These are phyloP conservation scores for Sclerotinia subarctica DNA, from an alignment of 2,329 filamentous ascomycete genomes.

Conservation along the genomic window DNA sequence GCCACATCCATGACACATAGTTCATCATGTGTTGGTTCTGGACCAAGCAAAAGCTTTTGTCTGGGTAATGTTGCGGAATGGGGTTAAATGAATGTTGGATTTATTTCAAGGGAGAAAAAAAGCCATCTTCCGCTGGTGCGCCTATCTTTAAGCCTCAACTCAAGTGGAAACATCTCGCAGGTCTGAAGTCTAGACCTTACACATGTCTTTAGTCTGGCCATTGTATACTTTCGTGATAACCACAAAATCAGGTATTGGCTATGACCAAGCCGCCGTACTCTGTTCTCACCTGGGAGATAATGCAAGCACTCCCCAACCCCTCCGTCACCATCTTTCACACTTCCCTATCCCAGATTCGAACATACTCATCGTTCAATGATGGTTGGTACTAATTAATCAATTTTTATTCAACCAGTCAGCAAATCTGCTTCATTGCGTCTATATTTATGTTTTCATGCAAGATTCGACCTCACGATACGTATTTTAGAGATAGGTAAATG, in stretches of 20 bases:
- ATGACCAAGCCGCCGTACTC: background rate
- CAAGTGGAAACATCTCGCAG: background rate
- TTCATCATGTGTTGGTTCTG: background rate
- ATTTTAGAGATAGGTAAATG: constrained; percentile 1
- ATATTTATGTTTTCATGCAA: constrained; percentile 5
- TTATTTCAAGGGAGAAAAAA: background rate
- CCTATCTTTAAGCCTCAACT: background rate
- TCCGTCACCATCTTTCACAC: background rate
- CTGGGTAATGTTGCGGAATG: background rate
- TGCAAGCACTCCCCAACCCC: constrained; percentile 4
- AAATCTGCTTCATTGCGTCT: background rate
- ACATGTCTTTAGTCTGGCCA: background rate
- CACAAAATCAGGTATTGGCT: background rate
- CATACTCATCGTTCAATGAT: background rate
- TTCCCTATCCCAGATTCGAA: background rate
- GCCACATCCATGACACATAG: background rate
- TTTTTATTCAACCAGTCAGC: background rate
- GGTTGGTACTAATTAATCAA: background rate
- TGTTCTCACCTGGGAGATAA: constrained; percentile 9
- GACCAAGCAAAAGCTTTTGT: background rate
- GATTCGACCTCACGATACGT: background rate
- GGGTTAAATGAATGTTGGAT: background rate
- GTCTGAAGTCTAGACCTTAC: background rate
- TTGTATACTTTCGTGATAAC: background rate
- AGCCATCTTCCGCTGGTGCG: background rate